phyloP scores from a whole-genome alignment of 176 grass and related monocot species.

The Metroxylon sagu region DNA sequence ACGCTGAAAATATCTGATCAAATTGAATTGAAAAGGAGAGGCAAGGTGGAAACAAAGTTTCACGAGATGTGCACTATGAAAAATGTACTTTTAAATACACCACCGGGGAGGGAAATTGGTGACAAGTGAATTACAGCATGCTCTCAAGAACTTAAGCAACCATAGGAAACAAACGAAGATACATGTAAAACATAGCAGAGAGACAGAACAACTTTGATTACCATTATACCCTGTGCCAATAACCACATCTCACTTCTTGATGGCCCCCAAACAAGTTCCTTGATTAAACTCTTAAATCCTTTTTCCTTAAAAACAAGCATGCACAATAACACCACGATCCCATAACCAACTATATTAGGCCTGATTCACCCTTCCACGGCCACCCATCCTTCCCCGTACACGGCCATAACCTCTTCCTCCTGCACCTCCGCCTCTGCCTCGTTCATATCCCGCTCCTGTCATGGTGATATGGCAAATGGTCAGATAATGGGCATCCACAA shows the following conservation, averaged over 20 bases:
- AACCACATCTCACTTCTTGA: conserved; percentile 15
- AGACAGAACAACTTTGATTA: conserved; percentile 32
- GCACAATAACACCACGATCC: conserved; percentile 33
- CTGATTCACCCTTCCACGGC: conserved; percentile 35
- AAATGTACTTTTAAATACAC: too few species aligned
- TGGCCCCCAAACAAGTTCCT: conserved; percentile 34
- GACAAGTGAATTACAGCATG: conserved; percentile 25
- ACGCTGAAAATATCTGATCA: too few species aligned
- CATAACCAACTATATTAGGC: neutral
- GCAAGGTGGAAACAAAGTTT: too few species aligned
- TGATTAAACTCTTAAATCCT: conserved; percentile 16
- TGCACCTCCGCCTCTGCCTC: conserved; percentile 35
- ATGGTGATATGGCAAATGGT: neutral
- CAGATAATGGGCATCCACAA: too few species aligned
- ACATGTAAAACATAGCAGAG: conserved; percentile 34
- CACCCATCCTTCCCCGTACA: conserved; percentile 60
- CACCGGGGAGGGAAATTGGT: too few species aligned
- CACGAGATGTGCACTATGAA: too few species aligned
- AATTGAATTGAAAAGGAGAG: too few species aligned
- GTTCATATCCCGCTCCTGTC: conserved; percentile 58
- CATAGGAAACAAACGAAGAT: conserved; percentile 42
- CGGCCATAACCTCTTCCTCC: conserved; percentile 52
- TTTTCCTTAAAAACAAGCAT: conserved; percentile 36
- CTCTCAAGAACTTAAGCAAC: conserved; percentile 39
- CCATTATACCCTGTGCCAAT: conserved; percentile 46